These are phyloP conservation scores for Kregervanrija delftensis DNA, from an alignment of 805 yeast species.

Conservation along the genomic window DNA sequence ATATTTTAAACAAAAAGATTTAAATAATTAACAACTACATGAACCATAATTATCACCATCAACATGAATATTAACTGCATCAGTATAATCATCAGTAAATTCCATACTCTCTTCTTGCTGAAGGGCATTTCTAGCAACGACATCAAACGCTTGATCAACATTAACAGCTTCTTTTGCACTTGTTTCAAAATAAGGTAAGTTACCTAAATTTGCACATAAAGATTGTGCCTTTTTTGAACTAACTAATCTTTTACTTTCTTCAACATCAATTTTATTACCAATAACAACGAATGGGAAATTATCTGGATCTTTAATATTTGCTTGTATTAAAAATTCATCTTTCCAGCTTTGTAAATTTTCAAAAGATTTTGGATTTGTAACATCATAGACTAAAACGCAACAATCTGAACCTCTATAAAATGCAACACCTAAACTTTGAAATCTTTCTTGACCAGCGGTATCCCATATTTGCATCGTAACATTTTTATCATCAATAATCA, in stretches of 20 bases:
- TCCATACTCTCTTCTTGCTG: slow-evolving; percentile 93
- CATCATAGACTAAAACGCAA: slow-evolving; percentile 93
- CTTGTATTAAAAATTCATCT: slow-evolving; percentile 91
- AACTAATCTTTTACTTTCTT: slow-evolving; percentile 77
- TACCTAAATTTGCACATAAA: slow-evolving; percentile 39
- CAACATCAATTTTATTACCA: slow-evolving; percentile 93
- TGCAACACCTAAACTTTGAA: slow-evolving; percentile 94
- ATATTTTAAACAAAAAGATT: neutral
- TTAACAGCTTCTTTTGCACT: slow-evolving; percentile 95
- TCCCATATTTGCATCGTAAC: slow-evolving; percentile 93
- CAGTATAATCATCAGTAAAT: slow-evolving; percentile 88
- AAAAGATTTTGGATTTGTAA: slow-evolving; percentile 88
- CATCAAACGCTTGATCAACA: slow-evolving; percentile 93
- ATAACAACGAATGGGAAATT: slow-evolving; percentile 92
- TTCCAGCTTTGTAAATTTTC: slow-evolving; percentile 88
- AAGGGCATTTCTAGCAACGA: slow-evolving; percentile 89
- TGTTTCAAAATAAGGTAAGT: slow-evolving; percentile 92
- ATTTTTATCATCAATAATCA: slow-evolving; percentile 73
- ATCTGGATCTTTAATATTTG: slow-evolving; percentile 88
- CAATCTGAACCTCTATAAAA: slow-evolving; percentile 98
- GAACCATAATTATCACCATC: slow-evolving; percentile 66
- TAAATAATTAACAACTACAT: slow-evolving; percentile 56
- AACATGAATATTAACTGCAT: slow-evolving; percentile 90
- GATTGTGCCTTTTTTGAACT: slow-evolving; percentile 46
- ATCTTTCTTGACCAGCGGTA: slow-evolving; percentile 97